Evolutionary conservation across 2,329 filamentous ascomycete genomes (phyloP), one percentile per base, ranked within the genome.

Genomic region (Erysiphe pulchra): DNA sequence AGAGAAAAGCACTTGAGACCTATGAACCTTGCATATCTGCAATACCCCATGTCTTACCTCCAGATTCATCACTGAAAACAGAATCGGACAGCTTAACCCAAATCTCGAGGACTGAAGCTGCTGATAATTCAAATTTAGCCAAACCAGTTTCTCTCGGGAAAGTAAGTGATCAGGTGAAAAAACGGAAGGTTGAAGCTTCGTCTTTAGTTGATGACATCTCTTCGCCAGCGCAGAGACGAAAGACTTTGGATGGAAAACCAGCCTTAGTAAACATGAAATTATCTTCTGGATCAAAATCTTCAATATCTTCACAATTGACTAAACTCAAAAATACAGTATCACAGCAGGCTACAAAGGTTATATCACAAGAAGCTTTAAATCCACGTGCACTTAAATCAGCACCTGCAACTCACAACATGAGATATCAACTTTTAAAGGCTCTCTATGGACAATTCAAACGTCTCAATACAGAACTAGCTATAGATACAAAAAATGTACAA

Each of bases 391-490:
- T 86, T 2, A 66, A 69, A 3, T 63, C 61, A 33, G 63, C 71
- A 0, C 75, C 76, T 1, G 70, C 73, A 3, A 61, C 62, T 37
- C 71, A 77, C 51, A 65, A 68, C 47, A 66, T 67, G 16, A 69
- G 75, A 12, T 60, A 69, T 30, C 68, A 65, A 49, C 63, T 77
- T 2, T 58, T 86, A 20, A 71, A 71, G 50, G 64, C 74, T 51
- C 61, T 87, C 1, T 73, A 85, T 54, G 64, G 68, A 12, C 71
- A 81, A 51, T 73, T 79, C 56, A 59, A 61, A n/a, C 68, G 76
- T 4, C 67, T 86, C 9, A 85, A 87, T 55, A 62, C 66, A 13
- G 71, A 74, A 51, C 59, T 80, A 2, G 64, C 64, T 43, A 73
- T 70, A 46, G 64, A 65, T 39, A 62, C 61, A 28, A 67, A 66